Evolutionary conservation across 2,329 filamentous ascomycete genomes (phyloP).

Genomic region (Neophaeococcomyces mojaviensis): DNA sequence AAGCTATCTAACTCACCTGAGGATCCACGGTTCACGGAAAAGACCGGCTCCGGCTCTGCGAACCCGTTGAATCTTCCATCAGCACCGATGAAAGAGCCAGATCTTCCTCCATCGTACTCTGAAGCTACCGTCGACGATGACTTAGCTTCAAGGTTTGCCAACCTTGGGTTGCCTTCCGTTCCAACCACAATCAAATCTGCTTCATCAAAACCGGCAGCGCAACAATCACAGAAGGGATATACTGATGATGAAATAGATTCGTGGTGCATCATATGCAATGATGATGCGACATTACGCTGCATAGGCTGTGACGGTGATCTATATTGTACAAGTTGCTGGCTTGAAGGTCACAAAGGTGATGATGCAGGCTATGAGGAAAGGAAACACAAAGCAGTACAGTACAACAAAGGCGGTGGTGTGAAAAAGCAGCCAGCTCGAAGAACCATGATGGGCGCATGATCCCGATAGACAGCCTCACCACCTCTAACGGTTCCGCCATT

Average conservation of each 20-base stretch:
- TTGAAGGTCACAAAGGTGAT: constrained; percentile 67
- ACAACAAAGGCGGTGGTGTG: constrained; percentile 26
- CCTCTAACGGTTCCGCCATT: no score
- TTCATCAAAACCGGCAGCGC: constrained; percentile 4
- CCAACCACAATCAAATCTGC: constrained; percentile 14
- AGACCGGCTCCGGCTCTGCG: no score
- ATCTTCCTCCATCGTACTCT: constrained; percentile 5
- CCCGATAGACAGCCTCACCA: no score
- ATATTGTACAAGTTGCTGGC: constrained; percentile 74
- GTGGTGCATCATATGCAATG: constrained; percentile 78
- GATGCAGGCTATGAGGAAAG: constrained; percentile 63
- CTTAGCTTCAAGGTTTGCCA: constrained; percentile 20
- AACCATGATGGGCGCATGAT: neutral
- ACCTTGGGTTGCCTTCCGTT: constrained; percentile 23
- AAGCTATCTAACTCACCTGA: neutral
- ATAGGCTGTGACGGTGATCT: constrained; percentile 63
- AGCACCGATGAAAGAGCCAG: constrained; percentile 18
- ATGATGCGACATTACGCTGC: constrained; percentile 67
- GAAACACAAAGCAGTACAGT: constrained; percentile 60
- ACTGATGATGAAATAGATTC: constrained; percentile 65
- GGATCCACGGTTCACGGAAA: no score
- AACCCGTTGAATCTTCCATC: constrained; percentile 12
- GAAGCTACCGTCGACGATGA: constrained; percentile 16
- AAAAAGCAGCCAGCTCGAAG: constrained; percentile 12
- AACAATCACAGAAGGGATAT: constrained; percentile 22